These are phyloP conservation scores for Eurotiales sp. DNA, from an alignment of 2,329 filamentous ascomycete genomes.

Conservation along the genomic window DNA sequence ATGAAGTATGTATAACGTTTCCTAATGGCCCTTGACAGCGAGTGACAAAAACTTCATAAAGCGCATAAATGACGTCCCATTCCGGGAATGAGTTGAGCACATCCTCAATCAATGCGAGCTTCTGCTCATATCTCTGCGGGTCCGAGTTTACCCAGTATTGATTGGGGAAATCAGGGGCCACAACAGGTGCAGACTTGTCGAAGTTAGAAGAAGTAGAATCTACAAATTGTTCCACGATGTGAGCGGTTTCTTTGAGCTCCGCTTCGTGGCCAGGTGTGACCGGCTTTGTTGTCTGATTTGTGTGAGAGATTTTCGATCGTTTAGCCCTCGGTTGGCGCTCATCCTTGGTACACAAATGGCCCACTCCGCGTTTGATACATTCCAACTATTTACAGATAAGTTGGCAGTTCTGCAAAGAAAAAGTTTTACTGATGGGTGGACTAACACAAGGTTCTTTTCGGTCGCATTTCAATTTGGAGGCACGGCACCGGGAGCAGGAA, in stretches of 20 bases:
- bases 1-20: not conserved
- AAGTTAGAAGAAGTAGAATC: not conserved
- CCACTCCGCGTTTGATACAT: not conserved
- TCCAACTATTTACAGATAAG: not conserved
- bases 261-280: too few relatives aligned
- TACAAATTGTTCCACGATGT: not conserved
- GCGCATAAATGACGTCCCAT: not conserved
- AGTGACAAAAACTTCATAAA: not conserved
- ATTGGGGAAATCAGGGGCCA: not conserved
- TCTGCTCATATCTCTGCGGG: not conserved
- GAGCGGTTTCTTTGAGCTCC: not conserved
- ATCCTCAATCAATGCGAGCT: not conserved
- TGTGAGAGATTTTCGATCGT: not conserved
- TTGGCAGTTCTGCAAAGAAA: not conserved
- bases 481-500: not conserved
- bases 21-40: not conserved
- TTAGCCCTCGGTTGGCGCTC: not conserved
- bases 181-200: not conserved
- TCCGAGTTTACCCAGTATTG: not conserved
- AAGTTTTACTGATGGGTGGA: not conserved
- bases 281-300: too few relatives aligned
- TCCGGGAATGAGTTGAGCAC: not conserved
- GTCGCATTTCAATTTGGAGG: not conserved
- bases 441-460: not conserved
- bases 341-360: not conserved